Base-by-base conservation (phyloP, 352 stramenopile species). In the Phytophthora cryptogea region DNA sequence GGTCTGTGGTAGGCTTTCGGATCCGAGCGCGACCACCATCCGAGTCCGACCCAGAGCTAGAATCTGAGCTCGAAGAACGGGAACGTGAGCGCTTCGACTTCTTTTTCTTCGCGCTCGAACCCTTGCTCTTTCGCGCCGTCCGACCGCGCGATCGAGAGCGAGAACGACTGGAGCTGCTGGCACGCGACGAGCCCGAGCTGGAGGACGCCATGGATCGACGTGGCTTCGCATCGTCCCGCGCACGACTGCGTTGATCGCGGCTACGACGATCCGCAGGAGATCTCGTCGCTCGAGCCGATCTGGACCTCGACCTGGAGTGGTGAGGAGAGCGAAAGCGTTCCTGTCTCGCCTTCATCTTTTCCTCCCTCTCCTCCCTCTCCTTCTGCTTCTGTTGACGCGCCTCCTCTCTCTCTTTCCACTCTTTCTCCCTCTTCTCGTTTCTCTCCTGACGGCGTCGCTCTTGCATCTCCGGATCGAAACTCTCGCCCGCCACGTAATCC, bases 401-500 rank as follows among this genome's bases (percentile, higher is more conserved):
- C 11, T 70, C 53, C 31, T 88, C 77, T 9, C 77, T 78, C 51
- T 87, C 73, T 26, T 84, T 72, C 4, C 59, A 67, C 59, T 89
- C 75, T 23, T 78, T 49, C 49, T 88, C 66, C 44, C 70, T 71
- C 36, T 54, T 66, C 26, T 71, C 69, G 9, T 70, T 44, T 16
- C 80, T 69, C 54, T 92, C 78, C 28, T 83, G 55, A 28, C 81
- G 81, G 1, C 78, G 70, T 42, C 69, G 70, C 53, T 90, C 80
- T 61, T 94, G 78, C 66, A 78, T 81, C 46, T 92, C 83, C 4
- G 79, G 62, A 31, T 95, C 83, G 57, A 92, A 93, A 37, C 81
- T 90, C 62, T 92, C 85, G 4, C 83, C 83, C 1, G 77, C 72
- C 40, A 90, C 74, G 49, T 93, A 88, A 37, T 91, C 76, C 8